phyloP scores from a whole-genome alignment of 1,284 basidiomycete genomes.

The Moniliophthora roreri region DNA sequence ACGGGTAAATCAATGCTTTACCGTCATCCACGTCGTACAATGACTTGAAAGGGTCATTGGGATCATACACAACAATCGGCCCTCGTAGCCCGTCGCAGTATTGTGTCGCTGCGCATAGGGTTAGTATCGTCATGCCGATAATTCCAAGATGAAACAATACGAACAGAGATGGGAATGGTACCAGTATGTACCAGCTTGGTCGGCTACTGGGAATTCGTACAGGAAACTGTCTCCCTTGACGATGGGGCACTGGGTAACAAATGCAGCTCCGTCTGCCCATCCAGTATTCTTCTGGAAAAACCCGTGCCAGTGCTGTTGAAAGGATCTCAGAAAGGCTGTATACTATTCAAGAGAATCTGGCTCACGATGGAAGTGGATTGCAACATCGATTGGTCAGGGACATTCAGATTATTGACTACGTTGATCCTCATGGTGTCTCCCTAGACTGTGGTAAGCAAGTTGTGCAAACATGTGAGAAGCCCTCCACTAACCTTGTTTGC shows the following conservation, averaged over 20 bases:
- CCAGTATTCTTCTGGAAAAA: constrained; percentile 19
- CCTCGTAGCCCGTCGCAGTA: constrained; percentile 19
- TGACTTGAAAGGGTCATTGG: constrained; percentile 11
- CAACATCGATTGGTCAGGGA: constrained; percentile 23
- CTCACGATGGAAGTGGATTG: constrained; percentile 26
- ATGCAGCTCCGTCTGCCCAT: constrained; percentile 22
- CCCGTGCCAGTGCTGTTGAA: constrained; percentile 22
- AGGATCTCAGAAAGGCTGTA: neutral
- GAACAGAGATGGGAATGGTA: constrained; percentile 14
- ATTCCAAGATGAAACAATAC: constrained; percentile 20
- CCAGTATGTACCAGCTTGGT: constrained; percentile 32
- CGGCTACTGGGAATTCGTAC: constrained; percentile 22
- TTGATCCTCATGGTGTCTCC: constrained; percentile 25
- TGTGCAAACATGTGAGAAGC: neutral
- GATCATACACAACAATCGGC: constrained; percentile 16
- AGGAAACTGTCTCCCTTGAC: constrained; percentile 31
- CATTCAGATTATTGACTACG: constrained; percentile 25
- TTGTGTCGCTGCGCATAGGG: constrained; percentile 24
- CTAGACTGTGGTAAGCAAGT: constrained; percentile 8
- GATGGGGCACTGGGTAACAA: constrained; percentile 38
- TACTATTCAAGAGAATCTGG: neutral
- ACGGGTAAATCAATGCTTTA: constrained; percentile 13
- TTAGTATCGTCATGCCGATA: constrained; percentile 23
- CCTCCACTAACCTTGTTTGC: constrained; percentile 11
- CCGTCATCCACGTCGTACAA: constrained; percentile 28